Evolutionary conservation across 108 stramenopile genomes (phyloP), one percentile per base, ranked within the genome.

Genomic region (Conticribra guillardii): DNA sequence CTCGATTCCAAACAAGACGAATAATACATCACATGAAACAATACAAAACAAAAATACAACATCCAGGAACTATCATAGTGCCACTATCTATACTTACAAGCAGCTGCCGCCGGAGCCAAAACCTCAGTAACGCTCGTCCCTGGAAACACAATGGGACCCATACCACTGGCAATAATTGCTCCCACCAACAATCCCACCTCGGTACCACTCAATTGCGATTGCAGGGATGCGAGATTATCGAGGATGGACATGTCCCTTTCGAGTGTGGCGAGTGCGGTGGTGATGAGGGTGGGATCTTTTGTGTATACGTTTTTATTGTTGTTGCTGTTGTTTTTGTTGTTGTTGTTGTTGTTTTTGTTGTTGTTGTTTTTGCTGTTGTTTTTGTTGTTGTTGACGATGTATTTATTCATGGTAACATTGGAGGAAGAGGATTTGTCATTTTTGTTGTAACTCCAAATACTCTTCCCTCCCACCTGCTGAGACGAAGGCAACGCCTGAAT

Each of bases 101-200:
- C 84, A 3, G 81, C 81, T 33, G 76, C 71, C 22, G 84, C 78
- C 22, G 90, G 90, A 2, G 90, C 87, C 66, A 94, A 65, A 15
- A 91, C 84, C 58, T 87, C 86, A 24, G 86, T 84, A 3, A 94
- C 79, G n/a, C 72, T 60, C 37, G 84, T 85, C 3, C 85, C 86
- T 0, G 76, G 72, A 64, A 93, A 82, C 1, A 90, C 50, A 16
- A 87, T 71, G 2, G 94, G 94, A 2, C 91, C 87, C 17, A 80
- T 66, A 0, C 80, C 86, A 4, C 88, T 88, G 0, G 83, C 76
- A 0, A 80, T 28, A 4, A 95, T 87, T 0, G 88, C 74, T 9
- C 72, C 64, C n/a, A 73, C 46, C 21, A 95, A 66, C 44, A 95
- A 47, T 9, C 74, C 61, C 16, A 89, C 68, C 57, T 95, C 94